Evolutionary conservation across 257 asterid genomes (phyloP), one percentile per base, ranked within the genome.

Genomic region (Nicotiana obtusifolia): DNA sequence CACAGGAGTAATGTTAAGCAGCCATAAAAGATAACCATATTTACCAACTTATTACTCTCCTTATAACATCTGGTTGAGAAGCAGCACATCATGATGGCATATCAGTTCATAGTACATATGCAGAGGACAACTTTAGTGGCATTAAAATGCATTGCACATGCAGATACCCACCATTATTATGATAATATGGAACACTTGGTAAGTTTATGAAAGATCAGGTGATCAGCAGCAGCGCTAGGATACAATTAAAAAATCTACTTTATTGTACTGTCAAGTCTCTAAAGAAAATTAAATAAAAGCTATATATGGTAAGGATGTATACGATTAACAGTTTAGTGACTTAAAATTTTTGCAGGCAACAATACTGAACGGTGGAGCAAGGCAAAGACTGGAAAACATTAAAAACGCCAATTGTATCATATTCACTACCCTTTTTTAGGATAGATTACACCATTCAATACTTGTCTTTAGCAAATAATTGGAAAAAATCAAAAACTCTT

Each of bases 121-220:
- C 79, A 73, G 79, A 73, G 41, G 79, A 73, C 79, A 24, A 73
- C 41, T 7, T 47, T 5, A 73, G 61, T 73, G 41, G 41, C 62
- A 7, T 47, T 13, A 73, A 65, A 49, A 15, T 73, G 61, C 62
- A 73, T 49, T 47, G 61, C 0, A 13, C 60, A 47, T 13, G 37
- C 37, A 73, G 78, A 73, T 73, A 24, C 61, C 78, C 1, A 0
- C 14, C 60, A 44, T 49, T 73, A 15, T 22, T 22, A 44, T 7
- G 16, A 73, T 49, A 73, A 15, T 24, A 73, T 49, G 61, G 62
- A 73, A 71, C 35, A 52, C 4, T 71, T 24, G 3, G 78, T 24
- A 24, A 7, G 49, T 47, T 16, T 24, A 47, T 33, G 17, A 44
- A 41, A 20, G 78, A 71, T 13, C 78, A 71, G 0, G 60, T 16